Percentiles rank a stretch among this genome's conserved stretches.
Evolutionary conservation across 2,329 filamentous ascomycete species (phyloP).

Genomic region (Ascochyta koolunga): DNA sequence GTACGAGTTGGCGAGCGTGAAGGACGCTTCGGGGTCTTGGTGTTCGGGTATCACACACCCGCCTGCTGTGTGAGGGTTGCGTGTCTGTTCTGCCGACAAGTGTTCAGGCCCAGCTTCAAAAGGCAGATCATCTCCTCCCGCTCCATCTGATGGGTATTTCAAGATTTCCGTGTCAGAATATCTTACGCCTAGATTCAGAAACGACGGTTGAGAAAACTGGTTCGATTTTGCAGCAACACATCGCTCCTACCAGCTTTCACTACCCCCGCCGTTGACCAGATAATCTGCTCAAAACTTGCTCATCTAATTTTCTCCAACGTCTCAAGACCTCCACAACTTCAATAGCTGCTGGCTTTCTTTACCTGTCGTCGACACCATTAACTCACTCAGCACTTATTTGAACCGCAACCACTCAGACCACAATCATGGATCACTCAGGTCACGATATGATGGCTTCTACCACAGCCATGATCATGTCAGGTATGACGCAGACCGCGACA

Average conservation of each 20-base stretch:
- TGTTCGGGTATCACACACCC: constrained; percentile 8
- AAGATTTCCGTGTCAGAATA: neutral
- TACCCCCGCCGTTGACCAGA: neutral
- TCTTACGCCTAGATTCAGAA: neutral
- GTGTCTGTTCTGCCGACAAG: constrained; percentile 3
- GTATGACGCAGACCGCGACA: constrained; percentile 25
- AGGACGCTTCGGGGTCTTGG: neutral
- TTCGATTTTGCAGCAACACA: constrained; percentile 1
- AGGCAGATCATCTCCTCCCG: neutral
- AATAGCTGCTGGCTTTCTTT: neutral
- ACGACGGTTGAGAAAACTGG: neutral
- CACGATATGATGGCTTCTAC: constrained; percentile 8
- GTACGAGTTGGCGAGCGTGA: neutral
- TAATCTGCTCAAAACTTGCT: constrained; percentile 22
- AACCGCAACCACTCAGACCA: neutral
- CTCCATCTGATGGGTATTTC: neutral
- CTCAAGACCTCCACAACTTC: neutral
- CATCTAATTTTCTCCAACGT: constrained; percentile 2
- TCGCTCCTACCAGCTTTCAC: constrained; percentile 9
- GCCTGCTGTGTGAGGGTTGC: constrained; percentile 16
- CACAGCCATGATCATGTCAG: constrained; percentile 20
- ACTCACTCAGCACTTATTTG: neutral
- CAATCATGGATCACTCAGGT: constrained; percentile 19
- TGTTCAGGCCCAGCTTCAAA: neutral
- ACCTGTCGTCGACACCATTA: neutral